Evolutionary conservation across 371 early-diverging fungal genomes (phyloP).

Genomic region (Dichotomocladium elegans): DNA sequence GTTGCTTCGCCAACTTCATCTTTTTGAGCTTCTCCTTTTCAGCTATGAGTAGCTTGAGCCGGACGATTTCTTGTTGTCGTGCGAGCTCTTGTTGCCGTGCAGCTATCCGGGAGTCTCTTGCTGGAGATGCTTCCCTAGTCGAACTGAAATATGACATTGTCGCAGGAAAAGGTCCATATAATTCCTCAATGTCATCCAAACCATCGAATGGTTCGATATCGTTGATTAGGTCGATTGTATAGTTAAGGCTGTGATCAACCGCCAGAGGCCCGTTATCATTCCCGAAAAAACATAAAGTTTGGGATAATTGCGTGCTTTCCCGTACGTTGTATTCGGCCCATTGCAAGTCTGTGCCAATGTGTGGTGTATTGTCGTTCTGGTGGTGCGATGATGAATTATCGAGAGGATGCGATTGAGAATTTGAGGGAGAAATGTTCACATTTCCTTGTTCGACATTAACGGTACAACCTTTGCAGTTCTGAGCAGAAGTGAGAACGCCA

Average conservation of each 20-base stretch:
- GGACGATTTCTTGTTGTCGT: slow-evolving; percentile 4
- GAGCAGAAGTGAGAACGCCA: too few species aligned
- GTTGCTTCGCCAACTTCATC: background rate
- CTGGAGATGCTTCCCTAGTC: background rate
- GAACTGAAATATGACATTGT: background rate
- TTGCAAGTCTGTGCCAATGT: background rate
- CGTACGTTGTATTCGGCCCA: too few species aligned
- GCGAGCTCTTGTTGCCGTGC: background rate
- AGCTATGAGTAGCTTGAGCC: slow-evolving; percentile 6
- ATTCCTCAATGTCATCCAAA: slow-evolving; percentile 5
- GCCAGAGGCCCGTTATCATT: background rate
- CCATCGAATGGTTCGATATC: background rate
- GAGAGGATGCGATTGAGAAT: background rate
- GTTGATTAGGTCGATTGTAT: background rate
- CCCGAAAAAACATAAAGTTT: background rate
- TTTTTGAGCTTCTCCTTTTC: slow-evolving; percentile 3
- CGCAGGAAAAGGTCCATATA: slow-evolving; percentile 10
- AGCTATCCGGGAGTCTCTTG: background rate
- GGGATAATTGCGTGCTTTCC: background rate
- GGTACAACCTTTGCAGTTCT: background rate
- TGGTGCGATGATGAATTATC: background rate
- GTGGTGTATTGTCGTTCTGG: background rate
- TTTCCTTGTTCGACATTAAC: background rate
- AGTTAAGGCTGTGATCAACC: background rate
- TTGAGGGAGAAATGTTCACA: background rate